Percentiles rank a stretch among this genome's conserved stretches.
Conservation (phyloP, 768 basidiomycete genomes). For the Termitomyces sp. region DNA sequence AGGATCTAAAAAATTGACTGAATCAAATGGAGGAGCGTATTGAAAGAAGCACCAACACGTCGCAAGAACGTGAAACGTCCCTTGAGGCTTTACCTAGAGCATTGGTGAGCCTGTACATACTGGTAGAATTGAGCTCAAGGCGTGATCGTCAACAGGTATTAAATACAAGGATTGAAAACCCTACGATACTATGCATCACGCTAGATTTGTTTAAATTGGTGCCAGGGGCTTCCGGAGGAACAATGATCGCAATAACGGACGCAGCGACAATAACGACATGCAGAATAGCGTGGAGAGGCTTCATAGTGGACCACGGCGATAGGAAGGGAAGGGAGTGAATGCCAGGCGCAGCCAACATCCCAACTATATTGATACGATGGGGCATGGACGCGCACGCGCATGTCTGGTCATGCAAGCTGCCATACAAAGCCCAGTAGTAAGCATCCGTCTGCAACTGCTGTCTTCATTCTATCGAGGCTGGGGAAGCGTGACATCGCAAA, state of each 20-base stretch:
- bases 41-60: slow-evolving; percentile 4
- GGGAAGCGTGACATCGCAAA: background rate
- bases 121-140: slow-evolving; percentile 1
- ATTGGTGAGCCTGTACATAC: background rate
- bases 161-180: slow-evolving; percentile 12
- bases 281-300: background rate
- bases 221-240: slow-evolving; percentile 16
- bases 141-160: background rate
- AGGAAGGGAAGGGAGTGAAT: background rate
- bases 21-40: background rate
- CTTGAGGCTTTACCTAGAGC: background rate
- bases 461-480: background rate
- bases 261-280: background rate
- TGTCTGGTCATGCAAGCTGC: background rate
- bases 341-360: background rate
- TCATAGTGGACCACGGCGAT: background rate
- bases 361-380: background rate
- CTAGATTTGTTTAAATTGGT: slow-evolving; percentile 24
- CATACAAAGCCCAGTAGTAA: background rate
- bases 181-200: slow-evolving; percentile 15
- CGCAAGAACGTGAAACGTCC: background rate
- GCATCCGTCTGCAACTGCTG: background rate
- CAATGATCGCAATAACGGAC: slow-evolving; percentile 11
- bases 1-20: slow-evolving; percentile 10
- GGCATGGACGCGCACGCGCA: background rate